Evolutionary conservation across 2,329 filamentous ascomycete species (phyloP), one percentile per base, ranked within the genome.

Genomic region (Juglanconis oblonga): DNA sequence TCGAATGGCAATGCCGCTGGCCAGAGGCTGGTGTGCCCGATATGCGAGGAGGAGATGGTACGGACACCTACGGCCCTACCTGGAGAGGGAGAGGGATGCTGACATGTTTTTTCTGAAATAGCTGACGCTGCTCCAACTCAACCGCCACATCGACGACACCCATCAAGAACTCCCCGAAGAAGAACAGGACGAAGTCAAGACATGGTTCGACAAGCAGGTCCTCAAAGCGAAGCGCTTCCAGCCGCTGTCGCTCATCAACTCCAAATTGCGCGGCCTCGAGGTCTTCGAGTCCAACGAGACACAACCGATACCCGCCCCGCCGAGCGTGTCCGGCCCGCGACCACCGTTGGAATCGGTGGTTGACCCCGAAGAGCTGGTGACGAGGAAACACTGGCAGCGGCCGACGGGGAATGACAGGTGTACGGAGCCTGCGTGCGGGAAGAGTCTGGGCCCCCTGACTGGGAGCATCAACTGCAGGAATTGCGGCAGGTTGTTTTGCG

Each of bases 11-110:
- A 77, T 52, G 82, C 85, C 55, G 77, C 85, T 58, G 85, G 83
- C 66, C 85, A 85, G 65, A 84, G 84, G 73, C 86, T 99, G 61
- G 86, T 94, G 58, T 99, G 95, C 73, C 95, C 95, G n/a, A 99
- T 99, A 71, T 99, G 95, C 76, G 92, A 88, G 67, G 96, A 98
- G 77, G 93, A 97, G 75, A 99, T 99, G 95, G 92, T 95, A 78
- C 52, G 52, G 36, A 47, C 31, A 31, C 10, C 36, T 38, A 31
- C 31, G 9, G 9, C 7, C 17, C 17, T 14, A 32, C 6, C n/a
- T 36, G 24, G 17, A 1, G n/a, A 32, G 32, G 14, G 13, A 36
- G 35, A 52, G 24, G 40, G 13, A 50, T 53, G 56, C 68, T 70
- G 47, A 68, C 51, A n/a, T 13, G 31, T n/a, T 9, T 31, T 5